Base-by-base conservation (phyloP, 169 alveolate species). In the Eimeria sp. region DNA sequence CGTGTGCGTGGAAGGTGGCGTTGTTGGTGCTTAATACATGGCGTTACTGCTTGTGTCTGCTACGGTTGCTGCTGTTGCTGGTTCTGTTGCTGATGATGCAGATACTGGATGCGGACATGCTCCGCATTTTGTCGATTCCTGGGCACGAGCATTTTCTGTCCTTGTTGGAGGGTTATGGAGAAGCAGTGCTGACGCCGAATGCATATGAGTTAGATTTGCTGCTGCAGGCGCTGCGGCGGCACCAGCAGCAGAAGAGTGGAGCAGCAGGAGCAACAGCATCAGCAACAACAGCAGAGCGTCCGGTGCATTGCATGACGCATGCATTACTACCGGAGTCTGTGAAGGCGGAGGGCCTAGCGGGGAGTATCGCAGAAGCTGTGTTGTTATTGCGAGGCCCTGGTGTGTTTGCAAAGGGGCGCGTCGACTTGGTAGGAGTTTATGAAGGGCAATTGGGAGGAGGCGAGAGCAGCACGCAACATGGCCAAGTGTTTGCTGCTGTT, bases 71-170 rank as follows among this genome's bases (percentile, higher is more conserved):
- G 27, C 47, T n/a, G 13, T 2, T 73, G 54, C 51, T 45, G 63
- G 2, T 78, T 61, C 27, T 34, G 34, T 10, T 78, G 43, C 49
- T 84, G 92, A 73, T 54, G 73, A 4, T 58, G 47, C 92, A 91
- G 95, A 78, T 91, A n/a, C 22, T 91, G 80, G 95, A 91, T 34
- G 95, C 95, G 58, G 95, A 91, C 30, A 91, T 91, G 95, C 72
- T 91, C 40, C 89, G 95, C 67, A 73, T 91, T 22, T 78, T 91
- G 49, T 91, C 78, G n/a, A n/a, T 57, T 4, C 95, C 95, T 5
- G 34, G 49, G 9, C 45, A 91, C 47, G 89, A 58, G 80, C 90
- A 83, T 34, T 76, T 49, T 5, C 67, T 91, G 4, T 72, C 63
- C 14, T 61, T 83, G 49, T 54, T 91, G 57, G 70, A 30, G 57